Conservation (phyloP, 768 basidiomycete species). For the Agaricus subrufescens region DNA sequence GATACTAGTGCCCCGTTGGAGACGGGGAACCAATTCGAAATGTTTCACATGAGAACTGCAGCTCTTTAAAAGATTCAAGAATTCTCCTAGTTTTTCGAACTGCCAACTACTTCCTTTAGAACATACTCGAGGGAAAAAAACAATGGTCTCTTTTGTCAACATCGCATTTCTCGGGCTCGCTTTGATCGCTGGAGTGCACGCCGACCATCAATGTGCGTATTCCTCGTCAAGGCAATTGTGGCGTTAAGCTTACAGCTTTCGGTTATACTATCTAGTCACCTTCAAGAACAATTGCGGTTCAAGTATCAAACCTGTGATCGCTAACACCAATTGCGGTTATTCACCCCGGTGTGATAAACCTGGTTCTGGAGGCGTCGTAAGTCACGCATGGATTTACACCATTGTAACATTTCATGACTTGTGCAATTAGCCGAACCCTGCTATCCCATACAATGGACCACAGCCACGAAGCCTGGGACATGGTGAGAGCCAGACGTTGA, state of each 20-base stretch:
- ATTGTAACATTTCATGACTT: not conserved
- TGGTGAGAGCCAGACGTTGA: constrained; percentile 23
- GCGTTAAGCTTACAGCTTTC: not conserved
- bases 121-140: not conserved
- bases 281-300: constrained; percentile 29
- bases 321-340: constrained; percentile 35
- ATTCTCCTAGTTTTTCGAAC: not conserved
- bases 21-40: too few relatives aligned
- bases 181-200: constrained; percentile 9
- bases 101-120: not conserved
- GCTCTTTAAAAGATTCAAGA: too few relatives aligned
- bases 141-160: not conserved
- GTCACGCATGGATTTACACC: constrained; percentile 11
- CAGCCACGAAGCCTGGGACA: constrained; percentile 25
- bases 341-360: constrained; percentile 32
- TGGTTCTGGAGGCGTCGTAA: constrained; percentile 28
- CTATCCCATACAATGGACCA: constrained; percentile 27
- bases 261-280: constrained; percentile 19
- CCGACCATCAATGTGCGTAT: constrained; percentile 18
- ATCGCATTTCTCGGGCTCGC: not conserved
- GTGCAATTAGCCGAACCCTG: constrained; percentile 21
- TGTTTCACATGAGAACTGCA: too few relatives aligned
- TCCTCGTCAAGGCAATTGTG: not conserved
- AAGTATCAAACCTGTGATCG: constrained; percentile 28
- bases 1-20: too few relatives aligned